Conservation (phyloP, 208 protist genomes). For the Trypanosoma mega region DNA sequence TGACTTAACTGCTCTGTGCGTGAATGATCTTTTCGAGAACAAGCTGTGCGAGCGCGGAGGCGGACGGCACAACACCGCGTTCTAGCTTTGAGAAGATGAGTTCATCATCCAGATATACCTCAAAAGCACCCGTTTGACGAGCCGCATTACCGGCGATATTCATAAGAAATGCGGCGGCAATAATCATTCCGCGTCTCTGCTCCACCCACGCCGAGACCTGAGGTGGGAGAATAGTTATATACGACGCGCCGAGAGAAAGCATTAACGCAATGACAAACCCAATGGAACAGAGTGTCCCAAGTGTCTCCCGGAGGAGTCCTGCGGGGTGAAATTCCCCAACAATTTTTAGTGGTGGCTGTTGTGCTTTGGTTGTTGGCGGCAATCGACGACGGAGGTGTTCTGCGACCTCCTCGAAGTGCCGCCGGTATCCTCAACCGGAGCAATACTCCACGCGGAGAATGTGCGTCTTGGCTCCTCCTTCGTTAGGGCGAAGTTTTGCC, state of each 20-base stretch:
- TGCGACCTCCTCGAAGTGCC: conserved; percentile 71
- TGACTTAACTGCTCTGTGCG: not conserved
- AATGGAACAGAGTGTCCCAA: conserved; percentile 31
- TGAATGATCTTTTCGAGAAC: not conserved
- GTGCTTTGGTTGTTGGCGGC: conserved; percentile 11
- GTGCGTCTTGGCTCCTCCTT: conserved; percentile 9
- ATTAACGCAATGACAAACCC: conserved; percentile 40
- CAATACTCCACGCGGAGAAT: conserved; percentile 54
- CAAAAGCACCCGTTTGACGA: conserved; percentile 62
- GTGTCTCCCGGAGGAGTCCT: conserved; percentile 29
- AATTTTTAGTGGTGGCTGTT: conserved; percentile 46
- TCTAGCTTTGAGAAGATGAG: conserved; percentile 75
- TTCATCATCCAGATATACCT: conserved; percentile 60
- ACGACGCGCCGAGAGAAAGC: conserved; percentile 30
- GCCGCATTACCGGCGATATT: conserved; percentile 53
- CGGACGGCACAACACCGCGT: conserved; percentile 28
- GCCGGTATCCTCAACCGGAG: conserved; percentile 76
- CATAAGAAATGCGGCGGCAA: conserved; percentile 49
- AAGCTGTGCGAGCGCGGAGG: conserved; percentile 28
- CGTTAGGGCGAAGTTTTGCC: conserved; percentile 29
- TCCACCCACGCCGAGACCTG: conserved; percentile 29
- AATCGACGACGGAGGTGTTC: conserved; percentile 33
- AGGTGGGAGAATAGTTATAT: conserved; percentile 38
- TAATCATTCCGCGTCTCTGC: conserved; percentile 43
- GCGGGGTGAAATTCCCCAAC: conserved; percentile 49